Evolutionary conservation across 768 basidiomycete species (phyloP), one percentile per base, ranked within the genome.

Genomic region (Boletus subcaerulescens): DNA sequence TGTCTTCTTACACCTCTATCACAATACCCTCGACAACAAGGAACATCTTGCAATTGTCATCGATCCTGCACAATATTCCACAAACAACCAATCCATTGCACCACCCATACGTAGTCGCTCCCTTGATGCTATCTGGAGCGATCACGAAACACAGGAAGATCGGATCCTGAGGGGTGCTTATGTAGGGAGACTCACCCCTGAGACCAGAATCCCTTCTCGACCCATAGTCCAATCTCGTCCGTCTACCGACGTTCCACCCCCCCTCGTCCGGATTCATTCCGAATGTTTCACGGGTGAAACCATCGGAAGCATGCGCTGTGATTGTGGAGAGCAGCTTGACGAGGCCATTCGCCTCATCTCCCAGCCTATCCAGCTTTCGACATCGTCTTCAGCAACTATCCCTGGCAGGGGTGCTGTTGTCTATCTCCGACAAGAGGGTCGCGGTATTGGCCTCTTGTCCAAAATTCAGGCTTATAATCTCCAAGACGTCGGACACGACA

Each of bases 221-320:
- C 65, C 72, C n/a, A 45, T 68, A 56, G 50, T 52, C 32, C 57
- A 59, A 51, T 57, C 59, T 26, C 48, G 50, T 38, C 31, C 36
- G 32, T 45, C 50, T 11, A 12, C 51, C 22, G 62, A 76, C 53
- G 67, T 86, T 35, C 89, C 89, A 2, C 73, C 86, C 0, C 93
- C 97, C 0, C 82, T 98, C 48, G 85, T 99, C 42, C 86, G 97
- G 38, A 93, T 99, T 48, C 97, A 99, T 72, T 97, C 93, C 29
- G 97, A 99, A 71, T 99, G 97, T 71, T 98, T 93, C 74, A 99
- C 97, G 0, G 97, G 97, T 29, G 97, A 98, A 72, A 98, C 95
- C 9, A 84, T 98, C 55, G 97, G 97, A 26, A 86, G 93, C 77
- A 94, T 97, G 90, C 88, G 97, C 32, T 99, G 97, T 68, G 97